These are phyloP conservation scores for Metrosideros polymorpha DNA, from an alignment of 441 rosid genomes.

Conservation along the genomic window DNA sequence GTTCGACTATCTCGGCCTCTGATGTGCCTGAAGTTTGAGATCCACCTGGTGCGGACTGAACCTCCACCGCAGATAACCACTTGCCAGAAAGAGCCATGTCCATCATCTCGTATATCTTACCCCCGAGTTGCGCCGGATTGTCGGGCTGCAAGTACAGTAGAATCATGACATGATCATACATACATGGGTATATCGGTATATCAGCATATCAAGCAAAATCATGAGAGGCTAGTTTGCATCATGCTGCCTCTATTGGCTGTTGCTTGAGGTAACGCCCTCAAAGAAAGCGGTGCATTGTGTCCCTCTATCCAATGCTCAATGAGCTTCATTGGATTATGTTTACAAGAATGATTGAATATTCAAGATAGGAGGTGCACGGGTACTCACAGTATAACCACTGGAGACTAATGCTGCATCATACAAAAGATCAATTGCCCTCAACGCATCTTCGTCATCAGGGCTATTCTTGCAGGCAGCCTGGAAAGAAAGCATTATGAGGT, in stretches of 20 bases:
- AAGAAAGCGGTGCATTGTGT: not conserved
- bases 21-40: constrained; percentile 20
- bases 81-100: constrained; percentile 64
- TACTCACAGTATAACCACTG: constrained; percentile 82
- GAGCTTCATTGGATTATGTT: not conserved
- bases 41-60: constrained; percentile 16
- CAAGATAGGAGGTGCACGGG: not conserved
- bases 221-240: not conserved
- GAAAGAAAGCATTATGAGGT: not conserved
- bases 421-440: constrained; percentile 76
- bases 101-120: constrained; percentile 98
- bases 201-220: not conserved
- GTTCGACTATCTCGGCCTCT: constrained; percentile 84
- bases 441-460: constrained; percentile 70
- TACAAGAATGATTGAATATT: not conserved
- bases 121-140: constrained; percentile 82
- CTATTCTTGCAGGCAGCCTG: constrained; percentile 68
- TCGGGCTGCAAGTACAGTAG: constrained; percentile 53
- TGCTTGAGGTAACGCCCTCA: not conserved
- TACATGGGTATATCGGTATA: not conserved
- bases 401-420: constrained; percentile 84
- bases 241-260: not conserved
- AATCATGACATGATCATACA: not conserved
- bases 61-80: constrained; percentile 41
- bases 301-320: not conserved